These are phyloP conservation scores for Ophiostoma tasmaniense DNA, from an alignment of 2,329 filamentous ascomycete species.

Conservation along the genomic window DNA sequence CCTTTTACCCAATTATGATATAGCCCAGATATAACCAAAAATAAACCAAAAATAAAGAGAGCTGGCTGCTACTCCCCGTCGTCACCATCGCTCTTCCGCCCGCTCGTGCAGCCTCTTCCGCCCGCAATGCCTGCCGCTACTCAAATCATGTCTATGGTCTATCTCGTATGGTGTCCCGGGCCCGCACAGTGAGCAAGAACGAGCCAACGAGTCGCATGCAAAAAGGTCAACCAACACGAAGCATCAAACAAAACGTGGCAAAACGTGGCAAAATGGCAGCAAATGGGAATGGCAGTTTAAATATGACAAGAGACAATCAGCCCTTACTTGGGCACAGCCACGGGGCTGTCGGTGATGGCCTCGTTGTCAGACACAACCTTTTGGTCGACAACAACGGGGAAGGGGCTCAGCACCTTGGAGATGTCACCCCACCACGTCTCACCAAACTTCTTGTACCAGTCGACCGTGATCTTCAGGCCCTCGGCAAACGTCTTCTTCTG, in stretches of 20 bases:
- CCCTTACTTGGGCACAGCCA: conserved; percentile 18
- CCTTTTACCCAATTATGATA: background rate
- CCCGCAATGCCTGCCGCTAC: background rate
- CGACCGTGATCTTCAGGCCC: conserved; percentile 55
- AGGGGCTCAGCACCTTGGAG: conserved; percentile 58
- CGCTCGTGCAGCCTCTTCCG: too few relatives aligned
- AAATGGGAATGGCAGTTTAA: background rate
- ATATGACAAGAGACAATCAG: background rate
- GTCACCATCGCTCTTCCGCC: background rate
- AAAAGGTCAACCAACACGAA: background rate
- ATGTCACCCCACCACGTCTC: conserved; percentile 67
- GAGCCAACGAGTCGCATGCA: background rate
- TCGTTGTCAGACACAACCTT: conserved; percentile 48
- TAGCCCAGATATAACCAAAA: background rate
- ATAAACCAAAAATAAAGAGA: background rate
- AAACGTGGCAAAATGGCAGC: background rate
- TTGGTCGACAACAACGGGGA: conserved; percentile 50
- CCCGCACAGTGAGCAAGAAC: background rate
- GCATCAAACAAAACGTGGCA: background rate
- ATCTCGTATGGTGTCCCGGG: background rate
- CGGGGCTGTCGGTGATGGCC: conserved; percentile 28
- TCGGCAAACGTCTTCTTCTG: conserved; percentile 57
- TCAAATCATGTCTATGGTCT: background rate
- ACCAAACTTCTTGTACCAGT: conserved; percentile 61
- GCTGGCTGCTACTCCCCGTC: background rate